Conservation (phyloP, 306 rosid species). For the Cicer chorassanicum region DNA sequence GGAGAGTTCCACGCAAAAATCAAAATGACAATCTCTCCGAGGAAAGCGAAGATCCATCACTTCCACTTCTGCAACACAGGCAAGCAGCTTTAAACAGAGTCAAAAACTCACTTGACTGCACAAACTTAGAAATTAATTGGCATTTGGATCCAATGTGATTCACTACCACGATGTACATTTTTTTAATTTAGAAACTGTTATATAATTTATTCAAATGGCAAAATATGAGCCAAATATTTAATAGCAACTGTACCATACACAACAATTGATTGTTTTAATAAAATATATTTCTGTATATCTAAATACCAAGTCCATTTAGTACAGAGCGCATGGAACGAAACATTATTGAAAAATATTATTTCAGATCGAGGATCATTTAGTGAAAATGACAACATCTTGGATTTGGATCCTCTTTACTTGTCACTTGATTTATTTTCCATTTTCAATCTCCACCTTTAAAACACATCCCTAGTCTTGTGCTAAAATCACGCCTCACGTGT, state of each 20-base stretch:
- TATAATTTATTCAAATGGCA: slow-evolving; percentile 11
- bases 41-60: slow-evolving; percentile 52
- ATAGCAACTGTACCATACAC: slow-evolving; percentile 19
- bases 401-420: too few species aligned
- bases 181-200: not conserved
- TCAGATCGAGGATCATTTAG: too few species aligned
- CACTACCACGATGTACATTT: not conserved
- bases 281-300: not conserved
- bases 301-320: not conserved
- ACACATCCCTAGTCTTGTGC: too few species aligned
- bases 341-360: too few species aligned
- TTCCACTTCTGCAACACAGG: slow-evolving; percentile 65
- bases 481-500: too few species aligned
- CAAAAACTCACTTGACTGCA: slow-evolving; percentile 59
- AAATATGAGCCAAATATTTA: slow-evolving; percentile 33
- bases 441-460: too few species aligned
- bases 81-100: slow-evolving; percentile 71
- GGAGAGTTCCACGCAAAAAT: slow-evolving; percentile 57
- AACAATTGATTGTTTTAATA: slow-evolving; percentile 38
- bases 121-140: slow-evolving; percentile 70
- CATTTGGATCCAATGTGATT: slow-evolving; percentile 60
- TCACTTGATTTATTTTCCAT: too few species aligned
- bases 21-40: slow-evolving; percentile 39
- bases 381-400: too few species aligned
- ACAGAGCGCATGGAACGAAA: too few species aligned